phyloP scores from a whole-genome alignment of 495 filamentous ascomycete species.

The Jackrogersella multiformis region DNA sequence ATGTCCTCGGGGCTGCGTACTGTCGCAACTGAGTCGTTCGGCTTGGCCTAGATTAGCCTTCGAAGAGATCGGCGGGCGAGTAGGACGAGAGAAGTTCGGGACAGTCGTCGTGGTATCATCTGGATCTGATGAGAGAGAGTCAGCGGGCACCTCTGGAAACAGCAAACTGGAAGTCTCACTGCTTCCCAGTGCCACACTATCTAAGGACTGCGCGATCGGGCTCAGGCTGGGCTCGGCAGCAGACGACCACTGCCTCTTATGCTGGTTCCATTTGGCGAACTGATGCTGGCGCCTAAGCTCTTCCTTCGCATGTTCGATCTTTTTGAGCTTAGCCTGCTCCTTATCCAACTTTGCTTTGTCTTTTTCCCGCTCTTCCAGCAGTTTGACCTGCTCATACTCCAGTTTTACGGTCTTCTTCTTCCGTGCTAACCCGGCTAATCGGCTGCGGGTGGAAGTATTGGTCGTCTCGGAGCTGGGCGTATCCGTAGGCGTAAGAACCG shows the following conservation, averaged over 20 bases:
- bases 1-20: neutral
- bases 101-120: conserved; percentile 19
- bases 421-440: conserved; percentile 43
- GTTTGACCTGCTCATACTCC: conserved; percentile 46
- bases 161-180: conserved; percentile 43
- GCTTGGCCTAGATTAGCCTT: conserved; percentile 31
- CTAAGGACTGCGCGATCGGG: conserved; percentile 57
- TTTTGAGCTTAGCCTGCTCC: conserved; percentile 47
- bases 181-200: conserved; percentile 39
- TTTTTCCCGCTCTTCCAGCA: conserved; percentile 43
- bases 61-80: conserved; percentile 34
- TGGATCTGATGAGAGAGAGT: conserved; percentile 27
- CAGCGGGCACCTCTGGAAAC: conserved; percentile 29
- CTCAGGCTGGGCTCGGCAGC: conserved; percentile 56
- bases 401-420: conserved; percentile 41
- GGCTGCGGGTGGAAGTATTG: conserved; percentile 23
- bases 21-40: conserved; percentile 33
- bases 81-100: conserved; percentile 38
- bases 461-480: conserved; percentile 42
- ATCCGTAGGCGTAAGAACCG: conserved; percentile 55
- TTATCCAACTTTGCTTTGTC: conserved; percentile 42
- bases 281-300: conserved; percentile 46
- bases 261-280: conserved; percentile 51
- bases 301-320: conserved; percentile 48
- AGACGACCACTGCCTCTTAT: conserved; percentile 59